Evolutionary conservation across 306 rosid genomes (phyloP).

Genomic region (Casuarina equisetifolia): DNA sequence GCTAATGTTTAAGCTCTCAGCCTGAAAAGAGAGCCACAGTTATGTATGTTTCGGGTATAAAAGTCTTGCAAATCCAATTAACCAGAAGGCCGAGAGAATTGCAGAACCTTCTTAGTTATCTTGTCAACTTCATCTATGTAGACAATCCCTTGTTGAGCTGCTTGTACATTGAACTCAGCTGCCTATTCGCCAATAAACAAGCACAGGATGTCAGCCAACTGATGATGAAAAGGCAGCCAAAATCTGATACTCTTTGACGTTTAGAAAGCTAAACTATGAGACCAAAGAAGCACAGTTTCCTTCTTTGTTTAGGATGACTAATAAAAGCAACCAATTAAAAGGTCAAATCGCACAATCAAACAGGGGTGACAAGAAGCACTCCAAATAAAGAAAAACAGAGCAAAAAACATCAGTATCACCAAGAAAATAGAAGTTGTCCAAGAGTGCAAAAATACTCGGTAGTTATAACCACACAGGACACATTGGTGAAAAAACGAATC

Average conservation of each 20-base stretch:
- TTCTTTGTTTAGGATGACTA: not conserved
- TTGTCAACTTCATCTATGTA: constrained; percentile 99
- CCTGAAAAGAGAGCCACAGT: constrained; percentile 49
- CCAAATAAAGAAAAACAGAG: no score
- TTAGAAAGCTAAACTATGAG: not conserved
- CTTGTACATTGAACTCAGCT: constrained; percentile 94
- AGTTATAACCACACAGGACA: no score
- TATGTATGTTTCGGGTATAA: constrained; percentile 20
- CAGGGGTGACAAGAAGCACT: no score
- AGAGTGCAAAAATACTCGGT: no score
- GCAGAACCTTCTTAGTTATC: constrained; percentile 92
- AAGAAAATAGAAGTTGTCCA: no score
- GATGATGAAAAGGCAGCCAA: constrained; percentile 13
- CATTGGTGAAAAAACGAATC: not conserved
- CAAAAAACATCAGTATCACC: no score
- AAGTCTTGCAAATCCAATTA: constrained; percentile 9
- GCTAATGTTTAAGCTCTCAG: constrained; percentile 89
- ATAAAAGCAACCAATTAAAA: not conserved
- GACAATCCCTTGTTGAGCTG: constrained; percentile 98
- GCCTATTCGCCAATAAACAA: constrained; percentile 55
- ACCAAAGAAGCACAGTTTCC: not conserved
- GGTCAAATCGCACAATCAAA: no score
- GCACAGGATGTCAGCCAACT: constrained; percentile 21
- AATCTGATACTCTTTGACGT: constrained; percentile 4
- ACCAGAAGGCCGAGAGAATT: not conserved